These are phyloP conservation scores for Raphanus raphanistrum DNA, from an alignment of 345 rosid genomes.

Conservation along the genomic window DNA sequence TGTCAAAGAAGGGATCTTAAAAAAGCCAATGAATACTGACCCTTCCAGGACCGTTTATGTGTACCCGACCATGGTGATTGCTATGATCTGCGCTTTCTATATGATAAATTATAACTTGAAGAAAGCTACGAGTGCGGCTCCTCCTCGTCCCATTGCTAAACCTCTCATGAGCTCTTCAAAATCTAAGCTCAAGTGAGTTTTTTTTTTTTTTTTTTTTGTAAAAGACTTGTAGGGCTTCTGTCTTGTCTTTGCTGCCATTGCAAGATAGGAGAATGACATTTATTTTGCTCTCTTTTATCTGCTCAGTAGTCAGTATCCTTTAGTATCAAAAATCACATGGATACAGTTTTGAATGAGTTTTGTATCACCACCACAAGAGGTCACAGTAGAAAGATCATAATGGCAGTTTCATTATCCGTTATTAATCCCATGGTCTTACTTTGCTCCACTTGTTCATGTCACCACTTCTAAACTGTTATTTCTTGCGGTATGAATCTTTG, in stretches of 20 bases:
- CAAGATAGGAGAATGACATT: not conserved
- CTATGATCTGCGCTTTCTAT: slow-evolving; percentile 73
- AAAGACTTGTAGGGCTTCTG: not conserved
- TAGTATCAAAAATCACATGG: not conserved
- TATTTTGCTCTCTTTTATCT: not conserved
- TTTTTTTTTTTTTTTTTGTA: not conserved
- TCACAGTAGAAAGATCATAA: not conserved
- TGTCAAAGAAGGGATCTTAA: slow-evolving; percentile 84
- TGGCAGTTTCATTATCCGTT: not conserved
- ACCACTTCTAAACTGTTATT: not conserved
- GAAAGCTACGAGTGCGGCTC: slow-evolving; percentile 61
- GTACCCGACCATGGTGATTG: slow-evolving; percentile 78
- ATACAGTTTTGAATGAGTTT: not conserved
- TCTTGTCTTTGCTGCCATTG: not conserved
- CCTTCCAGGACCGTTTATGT: slow-evolving; percentile 67
- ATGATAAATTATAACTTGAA: slow-evolving; percentile 77
- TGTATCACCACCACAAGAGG: not conserved
- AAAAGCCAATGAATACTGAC: slow-evolving; percentile 71
- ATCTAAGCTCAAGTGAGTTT: slow-evolving; percentile 69
- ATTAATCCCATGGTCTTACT: not conserved
- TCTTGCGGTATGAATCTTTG: not conserved
- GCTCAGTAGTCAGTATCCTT: not conserved
- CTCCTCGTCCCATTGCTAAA: slow-evolving; percentile 66
- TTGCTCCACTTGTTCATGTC: not conserved
- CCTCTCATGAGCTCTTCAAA: slow-evolving; percentile 79